Percentiles rank a stretch among this genome's conserved stretches.
Evolutionary conservation across 768 basidiomycete genomes (phyloP).

Genomic region (Auricularia auricula-judae): DNA sequence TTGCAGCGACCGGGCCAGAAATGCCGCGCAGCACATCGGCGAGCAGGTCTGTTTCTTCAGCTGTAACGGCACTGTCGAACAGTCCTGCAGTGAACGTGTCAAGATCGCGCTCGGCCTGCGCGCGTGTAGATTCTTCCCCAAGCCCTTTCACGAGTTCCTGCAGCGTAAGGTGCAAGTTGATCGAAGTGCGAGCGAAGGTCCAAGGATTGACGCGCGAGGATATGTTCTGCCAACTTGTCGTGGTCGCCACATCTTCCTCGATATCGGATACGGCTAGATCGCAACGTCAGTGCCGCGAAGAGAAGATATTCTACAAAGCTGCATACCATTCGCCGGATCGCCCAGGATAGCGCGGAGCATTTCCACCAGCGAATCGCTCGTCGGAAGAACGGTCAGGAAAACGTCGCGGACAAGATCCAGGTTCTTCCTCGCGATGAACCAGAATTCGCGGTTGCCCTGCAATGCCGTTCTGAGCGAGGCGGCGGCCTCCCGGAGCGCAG

Average conservation of each 20-base stretch:
- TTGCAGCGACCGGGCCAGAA: conserved; percentile 51
- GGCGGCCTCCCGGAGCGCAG: not conserved
- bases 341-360: conserved; percentile 46
- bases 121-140: conserved; percentile 39
- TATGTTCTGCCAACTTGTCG: conserved; percentile 44
- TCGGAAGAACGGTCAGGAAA: conserved; percentile 3
- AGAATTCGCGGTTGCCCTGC: not conserved
- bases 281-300: not conserved
- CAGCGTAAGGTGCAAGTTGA: conserved; percentile 66
- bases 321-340: not conserved
- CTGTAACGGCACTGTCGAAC: conserved; percentile 62
- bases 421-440: not conserved
- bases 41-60: conserved; percentile 73
- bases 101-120: conserved; percentile 48
- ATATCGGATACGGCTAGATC: not conserved
- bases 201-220: conserved; percentile 67
- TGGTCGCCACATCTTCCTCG: conserved; percentile 8
- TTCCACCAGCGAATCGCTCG: conserved; percentile 32
- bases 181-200: conserved; percentile 72
- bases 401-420: conserved; percentile 4
- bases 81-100: conserved; percentile 56
- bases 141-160: conserved; percentile 64
- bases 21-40: conserved; percentile 73
- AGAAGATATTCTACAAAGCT: not conserved
- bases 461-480: not conserved